These are phyloP conservation scores for Dendrobium catenatum DNA, from an alignment of 106 monocot genomes.

Conservation along the genomic window DNA sequence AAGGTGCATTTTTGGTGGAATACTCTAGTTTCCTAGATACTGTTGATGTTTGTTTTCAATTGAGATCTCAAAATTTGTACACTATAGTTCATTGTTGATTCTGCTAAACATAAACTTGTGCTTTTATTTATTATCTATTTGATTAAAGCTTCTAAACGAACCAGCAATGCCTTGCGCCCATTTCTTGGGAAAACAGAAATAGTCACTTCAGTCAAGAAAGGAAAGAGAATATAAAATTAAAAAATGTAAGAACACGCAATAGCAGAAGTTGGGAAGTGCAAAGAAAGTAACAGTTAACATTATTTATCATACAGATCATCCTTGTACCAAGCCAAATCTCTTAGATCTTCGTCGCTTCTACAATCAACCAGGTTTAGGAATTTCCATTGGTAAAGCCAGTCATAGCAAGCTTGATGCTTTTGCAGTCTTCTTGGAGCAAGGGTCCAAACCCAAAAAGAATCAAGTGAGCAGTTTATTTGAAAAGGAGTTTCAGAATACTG, in stretches of 20 bases:
- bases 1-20: slow-evolving; percentile 42
- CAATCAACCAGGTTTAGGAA: neutral
- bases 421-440: neutral
- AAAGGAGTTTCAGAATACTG: neutral
- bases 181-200: neutral
- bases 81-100: neutral
- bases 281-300: neutral
- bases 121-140: neutral
- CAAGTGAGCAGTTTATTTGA: neutral
- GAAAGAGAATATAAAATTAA: neutral
- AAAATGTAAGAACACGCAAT: neutral
- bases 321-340: neutral
- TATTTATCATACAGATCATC: too few species aligned
- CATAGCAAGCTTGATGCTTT: neutral
- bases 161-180: neutral
- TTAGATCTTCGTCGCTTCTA: neutral
- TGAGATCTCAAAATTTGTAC: neutral
- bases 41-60: neutral
- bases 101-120: neutral
- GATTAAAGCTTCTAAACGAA: neutral
- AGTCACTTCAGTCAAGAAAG: neutral
- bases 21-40: neutral
- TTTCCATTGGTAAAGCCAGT: neutral
- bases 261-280: neutral
- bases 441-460: neutral